Conservation (phyloP, 2,329 filamentous ascomycete species). For the Escovopsis sp. region DNA sequence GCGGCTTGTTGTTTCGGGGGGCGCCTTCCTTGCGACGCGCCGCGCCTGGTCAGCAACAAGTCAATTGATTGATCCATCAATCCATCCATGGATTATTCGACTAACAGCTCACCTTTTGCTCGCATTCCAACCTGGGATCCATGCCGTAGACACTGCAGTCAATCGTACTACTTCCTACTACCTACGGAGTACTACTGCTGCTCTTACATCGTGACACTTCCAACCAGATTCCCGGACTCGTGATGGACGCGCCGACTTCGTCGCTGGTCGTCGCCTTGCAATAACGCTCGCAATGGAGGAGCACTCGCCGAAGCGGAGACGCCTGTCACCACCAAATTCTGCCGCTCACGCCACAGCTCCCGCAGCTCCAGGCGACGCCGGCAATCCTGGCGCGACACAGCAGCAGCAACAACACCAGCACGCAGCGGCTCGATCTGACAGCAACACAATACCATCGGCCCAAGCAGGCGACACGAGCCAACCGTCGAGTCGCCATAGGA, state of each 20-base stretch:
- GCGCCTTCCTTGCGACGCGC: conserved; percentile 6
- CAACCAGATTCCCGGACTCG: too few relatives aligned
- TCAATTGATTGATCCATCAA: too few relatives aligned
- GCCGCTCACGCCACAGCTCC: conserved; percentile 14
- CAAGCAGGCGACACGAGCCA: too few relatives aligned
- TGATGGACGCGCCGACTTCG: too few relatives aligned
- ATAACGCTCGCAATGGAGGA: conserved; percentile 25
- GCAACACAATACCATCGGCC: too few relatives aligned
- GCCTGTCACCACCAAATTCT: conserved; percentile 38
- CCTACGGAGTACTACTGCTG: neutral
- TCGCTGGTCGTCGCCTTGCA: neutral
- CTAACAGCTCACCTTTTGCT: too few relatives aligned
- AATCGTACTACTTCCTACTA: too few relatives aligned
- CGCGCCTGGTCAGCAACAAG: conserved; percentile 12
- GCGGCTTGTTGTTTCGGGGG: neutral
- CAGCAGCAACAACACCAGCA: neutral
- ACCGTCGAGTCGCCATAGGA: too few relatives aligned
- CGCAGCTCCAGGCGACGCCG: conserved; percentile 3
- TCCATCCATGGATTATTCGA: neutral
- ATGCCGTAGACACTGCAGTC: too few relatives aligned
- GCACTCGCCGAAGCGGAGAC: conserved; percentile 49
- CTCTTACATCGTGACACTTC: neutral
- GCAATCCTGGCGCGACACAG: conserved; percentile 14
- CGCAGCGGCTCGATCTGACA: too few relatives aligned
- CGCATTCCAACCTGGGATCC: too few relatives aligned